Evolutionary conservation across 371 early-diverging fungal species (phyloP).

Genomic region (Massospora cicadina): DNA sequence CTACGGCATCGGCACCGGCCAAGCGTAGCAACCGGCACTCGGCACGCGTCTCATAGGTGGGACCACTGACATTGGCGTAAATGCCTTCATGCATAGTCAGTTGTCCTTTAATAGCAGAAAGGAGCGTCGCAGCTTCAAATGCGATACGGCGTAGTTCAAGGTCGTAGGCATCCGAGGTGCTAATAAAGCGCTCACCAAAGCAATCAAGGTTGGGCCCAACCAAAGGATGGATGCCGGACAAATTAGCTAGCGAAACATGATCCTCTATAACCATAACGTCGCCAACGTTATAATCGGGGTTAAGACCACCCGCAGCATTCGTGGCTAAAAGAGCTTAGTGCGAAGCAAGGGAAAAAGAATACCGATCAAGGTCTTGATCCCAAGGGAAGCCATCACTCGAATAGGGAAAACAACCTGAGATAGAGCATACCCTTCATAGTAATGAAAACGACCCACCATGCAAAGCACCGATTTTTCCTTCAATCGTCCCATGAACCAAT

Average conservation of each 20-base stretch:
- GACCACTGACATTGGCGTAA: conserved; percentile 77
- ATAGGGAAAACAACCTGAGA: conserved; percentile 71
- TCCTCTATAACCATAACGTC: conserved; percentile 78
- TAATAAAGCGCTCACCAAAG: conserved; percentile 87
- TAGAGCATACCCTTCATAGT: conserved; percentile 66
- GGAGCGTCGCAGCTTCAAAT: conserved; percentile 34
- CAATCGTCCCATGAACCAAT: conserved; percentile 75
- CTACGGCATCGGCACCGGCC: conserved; percentile 76
- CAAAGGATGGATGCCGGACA: conserved; percentile 65
- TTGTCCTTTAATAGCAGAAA: background rate
- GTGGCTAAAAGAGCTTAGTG: conserved; percentile 32
- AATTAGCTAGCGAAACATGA: conserved; percentile 68
- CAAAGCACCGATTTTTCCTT: conserved; percentile 55
- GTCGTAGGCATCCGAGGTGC: conserved; percentile 78
- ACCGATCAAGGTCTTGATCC: conserved; percentile 52
- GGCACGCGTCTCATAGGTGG: conserved; percentile 76
- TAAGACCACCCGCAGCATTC: conserved; percentile 86
- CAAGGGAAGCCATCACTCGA: conserved; percentile 70
- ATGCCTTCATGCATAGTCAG: conserved; percentile 52
- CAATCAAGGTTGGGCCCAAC: conserved; percentile 63
- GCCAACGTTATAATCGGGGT: conserved; percentile 58
- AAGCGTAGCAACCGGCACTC: conserved; percentile 60
- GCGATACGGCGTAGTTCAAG: conserved; percentile 53
- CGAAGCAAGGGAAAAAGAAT: conserved; percentile 11
- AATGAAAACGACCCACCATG: conserved; percentile 80